Evolutionary conservation across 306 rosid species (phyloP).

Genomic region (Medicago truncatula): DNA sequence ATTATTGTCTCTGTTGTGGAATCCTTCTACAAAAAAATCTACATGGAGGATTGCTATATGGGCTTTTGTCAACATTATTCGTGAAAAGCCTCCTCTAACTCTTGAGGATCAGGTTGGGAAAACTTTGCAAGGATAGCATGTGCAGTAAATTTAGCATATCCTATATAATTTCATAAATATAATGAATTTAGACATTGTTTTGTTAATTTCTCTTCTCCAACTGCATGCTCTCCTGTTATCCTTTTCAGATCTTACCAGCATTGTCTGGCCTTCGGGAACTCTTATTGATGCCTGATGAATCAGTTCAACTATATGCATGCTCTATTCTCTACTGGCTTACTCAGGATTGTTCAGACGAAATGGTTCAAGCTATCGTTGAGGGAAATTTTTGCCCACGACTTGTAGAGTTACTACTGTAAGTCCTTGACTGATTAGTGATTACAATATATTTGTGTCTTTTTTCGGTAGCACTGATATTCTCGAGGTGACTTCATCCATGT

Average conservation of each 20-base stretch:
- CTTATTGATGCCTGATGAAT: neutral
- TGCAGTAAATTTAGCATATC: neutral
- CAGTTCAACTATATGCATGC: neutral
- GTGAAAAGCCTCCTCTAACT: neutral
- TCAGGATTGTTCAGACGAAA: neutral
- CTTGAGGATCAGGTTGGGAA: neutral
- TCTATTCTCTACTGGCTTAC: neutral
- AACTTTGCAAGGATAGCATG: neutral
- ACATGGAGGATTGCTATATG: neutral
- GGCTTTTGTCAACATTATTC: neutral
- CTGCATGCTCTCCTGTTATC: no score
- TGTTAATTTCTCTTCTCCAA: no score
- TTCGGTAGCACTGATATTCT: neutral
- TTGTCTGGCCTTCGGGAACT: constrained; percentile 3
- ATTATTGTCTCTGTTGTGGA: neutral
- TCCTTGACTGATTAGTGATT: neutral
- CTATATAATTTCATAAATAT: neutral
- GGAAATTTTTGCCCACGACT: neutral
- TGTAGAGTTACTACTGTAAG: neutral
- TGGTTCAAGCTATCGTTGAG: neutral
- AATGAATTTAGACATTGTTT: neutral
- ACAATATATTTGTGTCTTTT: neutral
- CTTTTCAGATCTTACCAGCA: neutral
- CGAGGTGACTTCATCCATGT: neutral
- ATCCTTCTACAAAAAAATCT: neutral